Conservation (phyloP, 2,329 filamentous ascomycete species). For the Amauroascus niger region DNA sequence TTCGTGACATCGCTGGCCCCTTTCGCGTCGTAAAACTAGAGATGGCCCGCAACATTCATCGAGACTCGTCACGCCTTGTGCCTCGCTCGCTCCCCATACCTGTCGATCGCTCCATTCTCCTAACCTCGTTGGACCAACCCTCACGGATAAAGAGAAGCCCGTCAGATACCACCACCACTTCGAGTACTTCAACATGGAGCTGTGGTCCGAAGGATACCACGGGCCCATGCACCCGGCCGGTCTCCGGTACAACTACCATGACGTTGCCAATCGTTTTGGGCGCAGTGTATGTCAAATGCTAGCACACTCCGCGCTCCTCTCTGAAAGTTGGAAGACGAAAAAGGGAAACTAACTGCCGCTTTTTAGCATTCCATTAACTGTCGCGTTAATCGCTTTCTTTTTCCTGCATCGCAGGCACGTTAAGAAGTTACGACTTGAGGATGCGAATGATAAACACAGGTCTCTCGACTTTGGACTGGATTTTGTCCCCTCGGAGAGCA, state of each 20-base stretch:
- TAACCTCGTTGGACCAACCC: background rate
- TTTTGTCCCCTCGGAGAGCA: conserved; percentile 27
- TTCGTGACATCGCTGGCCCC: background rate
- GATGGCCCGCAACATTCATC: conserved; percentile 1
- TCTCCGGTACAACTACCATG: conserved; percentile 43
- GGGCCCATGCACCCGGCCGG: conserved; percentile 49
- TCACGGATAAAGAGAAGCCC: conserved; percentile 11
- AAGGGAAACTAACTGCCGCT: background rate
- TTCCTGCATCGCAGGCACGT: conserved; percentile 71
- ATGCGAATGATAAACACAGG: conserved; percentile 75
- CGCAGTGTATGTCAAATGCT: conserved; percentile 51
- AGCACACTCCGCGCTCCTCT: background rate
- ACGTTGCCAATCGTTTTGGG: conserved; percentile 59
- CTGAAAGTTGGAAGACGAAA: background rate
- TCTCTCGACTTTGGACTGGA: conserved; percentile 88
- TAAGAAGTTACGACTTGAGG: conserved; percentile 62
- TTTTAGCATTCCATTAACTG: conserved; percentile 62
- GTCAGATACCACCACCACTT: conserved; percentile 2
- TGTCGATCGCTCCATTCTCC: background rate
- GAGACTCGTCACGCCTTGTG: background rate
- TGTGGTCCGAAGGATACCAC: conserved; percentile 23
- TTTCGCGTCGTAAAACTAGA: background rate
- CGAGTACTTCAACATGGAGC: conserved; percentile 3
- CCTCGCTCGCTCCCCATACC: conserved; percentile 1
- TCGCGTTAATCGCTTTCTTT: conserved; percentile 57